Conservation (phyloP, 2,329 filamentous ascomycete species). For the Aspergillus intermedius region DNA sequence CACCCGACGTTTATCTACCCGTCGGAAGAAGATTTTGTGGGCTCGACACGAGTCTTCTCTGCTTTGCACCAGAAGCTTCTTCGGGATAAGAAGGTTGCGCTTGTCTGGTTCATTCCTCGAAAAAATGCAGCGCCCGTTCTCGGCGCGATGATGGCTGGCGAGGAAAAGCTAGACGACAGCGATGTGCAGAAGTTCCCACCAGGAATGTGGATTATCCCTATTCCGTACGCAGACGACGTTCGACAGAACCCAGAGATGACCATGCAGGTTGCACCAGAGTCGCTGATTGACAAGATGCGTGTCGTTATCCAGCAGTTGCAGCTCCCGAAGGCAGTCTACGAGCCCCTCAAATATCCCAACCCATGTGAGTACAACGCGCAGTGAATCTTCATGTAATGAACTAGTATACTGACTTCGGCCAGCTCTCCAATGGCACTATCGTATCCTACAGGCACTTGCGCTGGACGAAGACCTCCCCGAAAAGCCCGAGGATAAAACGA, state of each 20-base stretch:
- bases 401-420: conserved; percentile 2
- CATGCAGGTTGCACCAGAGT: conserved; percentile 56
- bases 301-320: conserved; percentile 77
- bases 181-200: conserved; percentile 67
- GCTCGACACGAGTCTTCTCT: conserved; percentile 87
- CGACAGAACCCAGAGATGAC: conserved; percentile 62
- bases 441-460: conserved; percentile 82
- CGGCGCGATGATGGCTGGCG: conserved; percentile 73
- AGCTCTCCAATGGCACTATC: conserved; percentile 93
- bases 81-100: conserved; percentile 68
- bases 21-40: conserved; percentile 80
- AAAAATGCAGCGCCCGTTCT: conserved; percentile 72
- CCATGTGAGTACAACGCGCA: conserved; percentile 42
- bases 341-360: conserved; percentile 84
- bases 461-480: conserved; percentile 86
- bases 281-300: conserved; percentile 74
- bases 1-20: conserved; percentile 92
- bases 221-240: conserved; percentile 87
- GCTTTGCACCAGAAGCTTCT: conserved; percentile 83
- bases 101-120: conserved; percentile 86
- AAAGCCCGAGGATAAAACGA: conserved; percentile 66
- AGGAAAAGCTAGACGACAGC: conserved; percentile 57
- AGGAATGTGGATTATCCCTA: conserved; percentile 79
- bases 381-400: background rate
- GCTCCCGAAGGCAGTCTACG: conserved; percentile 76